Conservation (phyloP, 805 yeast genomes). For the Saccharomycopsis microspora region DNA sequence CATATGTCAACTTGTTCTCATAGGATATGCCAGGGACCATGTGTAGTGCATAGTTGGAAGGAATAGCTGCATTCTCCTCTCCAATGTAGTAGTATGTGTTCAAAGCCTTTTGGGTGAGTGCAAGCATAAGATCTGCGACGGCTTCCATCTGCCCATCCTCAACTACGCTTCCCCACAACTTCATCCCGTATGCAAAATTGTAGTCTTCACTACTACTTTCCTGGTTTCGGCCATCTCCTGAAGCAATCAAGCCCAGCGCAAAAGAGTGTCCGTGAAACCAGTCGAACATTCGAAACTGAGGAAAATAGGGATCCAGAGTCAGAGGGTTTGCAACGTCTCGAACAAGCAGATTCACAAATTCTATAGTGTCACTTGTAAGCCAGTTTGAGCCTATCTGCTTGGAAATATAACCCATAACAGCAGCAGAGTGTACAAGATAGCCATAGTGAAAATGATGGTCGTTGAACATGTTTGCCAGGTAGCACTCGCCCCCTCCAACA, state of each 20-base stretch:
- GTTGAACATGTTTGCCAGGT: conserved; percentile 67
- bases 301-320: conserved; percentile 40
- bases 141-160: conserved; percentile 40
- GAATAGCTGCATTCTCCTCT: conserved; percentile 37
- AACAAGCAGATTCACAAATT: conserved; percentile 49
- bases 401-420: conserved; percentile 63
- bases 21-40: conserved; percentile 59
- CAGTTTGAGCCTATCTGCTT: conserved; percentile 34
- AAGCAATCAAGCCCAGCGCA: conserved; percentile 55
- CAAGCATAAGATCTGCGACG: conserved; percentile 46
- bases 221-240: conserved; percentile 61
- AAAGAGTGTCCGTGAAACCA: conserved; percentile 68
- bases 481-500: conserved; percentile 39
- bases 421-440: conserved; percentile 74
- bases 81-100: conserved; percentile 42
- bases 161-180: conserved; percentile 53
- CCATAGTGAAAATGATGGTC: conserved; percentile 89
- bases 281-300: conserved; percentile 55
- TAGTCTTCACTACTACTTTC: conserved; percentile 67
- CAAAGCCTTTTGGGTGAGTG: conserved; percentile 42
- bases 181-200: conserved; percentile 56
- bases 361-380: conserved; percentile 37
- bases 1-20: conserved; percentile 62
- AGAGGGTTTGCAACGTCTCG: conserved; percentile 63
- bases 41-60: conserved; percentile 38